Conservation (phyloP, 2,329 filamentous ascomycete species). For the Fusarium fujikuroi region DNA sequence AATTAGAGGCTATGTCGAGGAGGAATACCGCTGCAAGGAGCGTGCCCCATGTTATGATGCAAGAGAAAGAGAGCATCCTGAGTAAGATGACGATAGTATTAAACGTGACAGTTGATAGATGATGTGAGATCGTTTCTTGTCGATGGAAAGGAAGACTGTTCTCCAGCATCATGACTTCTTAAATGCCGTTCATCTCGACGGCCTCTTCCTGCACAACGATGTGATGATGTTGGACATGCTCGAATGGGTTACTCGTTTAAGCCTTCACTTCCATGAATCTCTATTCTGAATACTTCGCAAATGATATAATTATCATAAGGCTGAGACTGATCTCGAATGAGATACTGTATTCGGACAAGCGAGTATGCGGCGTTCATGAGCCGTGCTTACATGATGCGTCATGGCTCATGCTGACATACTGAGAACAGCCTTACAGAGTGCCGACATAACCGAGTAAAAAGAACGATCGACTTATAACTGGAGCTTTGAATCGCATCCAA, state of each 20-base stretch:
- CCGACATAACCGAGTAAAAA: neutral
- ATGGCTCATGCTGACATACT: neutral
- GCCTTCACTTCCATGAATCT: too few relatives aligned
- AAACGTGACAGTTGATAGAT: neutral
- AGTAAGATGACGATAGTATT: neutral
- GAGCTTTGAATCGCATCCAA: neutral
- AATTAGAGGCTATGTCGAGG: rapidly evolving
- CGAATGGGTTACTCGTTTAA: neutral
- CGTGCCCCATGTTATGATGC: neutral
- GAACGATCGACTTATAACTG: neutral
- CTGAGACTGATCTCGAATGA: neutral
- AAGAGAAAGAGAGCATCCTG: neutral
- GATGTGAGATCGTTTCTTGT: neutral
- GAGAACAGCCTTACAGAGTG: neutral
- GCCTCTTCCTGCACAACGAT: neutral
- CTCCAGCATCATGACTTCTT: neutral
- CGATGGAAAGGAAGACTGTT: neutral
- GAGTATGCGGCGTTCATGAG: neutral
- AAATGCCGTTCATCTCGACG: neutral
- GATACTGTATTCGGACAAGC: neutral
- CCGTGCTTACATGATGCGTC: neutral
- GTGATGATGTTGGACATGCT: neutral
- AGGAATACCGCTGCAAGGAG: neutral
- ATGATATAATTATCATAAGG: neutral
- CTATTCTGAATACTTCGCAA: neutral